Base-by-base conservation (phyloP, 2,329 filamentous ascomycete species). In the Paecilomyces sp. region DNA sequence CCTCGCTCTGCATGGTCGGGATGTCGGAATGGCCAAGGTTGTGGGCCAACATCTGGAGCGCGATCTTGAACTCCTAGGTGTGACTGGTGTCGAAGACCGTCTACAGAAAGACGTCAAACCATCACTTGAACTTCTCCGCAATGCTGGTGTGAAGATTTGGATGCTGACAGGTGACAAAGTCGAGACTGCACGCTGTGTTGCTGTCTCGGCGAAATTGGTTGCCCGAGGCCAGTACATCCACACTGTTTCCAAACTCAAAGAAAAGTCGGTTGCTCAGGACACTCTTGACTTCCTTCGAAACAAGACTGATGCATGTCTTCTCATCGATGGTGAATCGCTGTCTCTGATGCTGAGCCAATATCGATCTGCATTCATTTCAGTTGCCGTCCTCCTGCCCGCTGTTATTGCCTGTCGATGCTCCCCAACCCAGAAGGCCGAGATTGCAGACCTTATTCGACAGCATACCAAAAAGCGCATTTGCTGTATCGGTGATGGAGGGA, bases 121-220 rank as follows among this genome's bases (percentile, higher is more conserved):
- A 1, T 96, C 92, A 0, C 82, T 99, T 5, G 95, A 99, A 74
- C 85, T 99, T 4, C 84, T 99, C 57, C 90, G 94, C 65, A 99
- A 99, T 68, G 94, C 94, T 0, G 94, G 94, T 28, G 94, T 99
- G 77, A 97, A 97, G 75, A 97, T 99, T 56, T 99, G 94, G 94
- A 99, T 99, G 94, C 81, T 99, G 72, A 99, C 94, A 0, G 94
- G 94, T 54, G 94, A 99, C 81, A 99, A 99, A 76, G 91, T 99
- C 2, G 94, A 99, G 77, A 99, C 94, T 13, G 94, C 94, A 15
- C 88, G 94, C 36, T 99, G 94, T 75, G 93, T 99, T 12, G 95
- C 94, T 1, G 89, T 99, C 52, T 95, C 90, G 70, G 92, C 93
- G 31, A 97, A 97, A 74, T 83, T 99, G 6, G 94, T 99, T 13